Evolutionary conservation across 164 flowering plant species (phyloP).

Genomic region (Stephania cephalantha): DNA sequence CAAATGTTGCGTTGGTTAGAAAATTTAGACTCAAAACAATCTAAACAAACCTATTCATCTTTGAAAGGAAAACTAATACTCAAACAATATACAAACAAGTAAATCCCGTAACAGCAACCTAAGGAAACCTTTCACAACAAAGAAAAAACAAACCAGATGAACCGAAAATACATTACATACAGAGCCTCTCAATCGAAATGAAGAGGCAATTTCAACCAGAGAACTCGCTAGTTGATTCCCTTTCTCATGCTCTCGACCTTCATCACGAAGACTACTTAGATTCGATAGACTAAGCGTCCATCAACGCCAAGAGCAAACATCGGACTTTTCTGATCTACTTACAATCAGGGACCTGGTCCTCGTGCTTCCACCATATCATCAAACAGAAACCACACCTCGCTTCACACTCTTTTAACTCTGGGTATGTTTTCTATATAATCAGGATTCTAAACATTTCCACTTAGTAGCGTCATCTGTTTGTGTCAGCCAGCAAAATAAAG

Average conservation of each 20-base stretch:
- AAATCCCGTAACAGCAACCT: slow-evolving; percentile 7
- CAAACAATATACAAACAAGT: slow-evolving; percentile 30
- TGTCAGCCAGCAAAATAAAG: slow-evolving; percentile 45
- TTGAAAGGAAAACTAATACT: not conserved
- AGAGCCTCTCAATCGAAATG: slow-evolving; percentile 10
- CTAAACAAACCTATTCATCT: not conserved
- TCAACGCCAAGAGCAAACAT: not conserved
- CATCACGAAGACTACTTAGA: not conserved
- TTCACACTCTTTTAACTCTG: not conserved
- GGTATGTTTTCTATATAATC: not conserved
- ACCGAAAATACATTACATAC: slow-evolving; percentile 17
- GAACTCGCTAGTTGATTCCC: not conserved
- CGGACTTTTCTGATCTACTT: slow-evolving; percentile 5
- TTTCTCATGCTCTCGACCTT: not conserved
- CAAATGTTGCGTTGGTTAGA: not conserved
- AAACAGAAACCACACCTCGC: slow-evolving; percentile 18
- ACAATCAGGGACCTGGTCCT: slow-evolving; percentile 9
- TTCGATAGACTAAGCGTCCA: not conserved
- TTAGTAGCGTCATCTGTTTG: slow-evolving; percentile 33
- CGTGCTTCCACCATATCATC: slow-evolving; percentile 11
- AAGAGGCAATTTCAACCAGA: slow-evolving; percentile 10
- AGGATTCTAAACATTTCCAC: not conserved
- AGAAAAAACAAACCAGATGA: slow-evolving; percentile 15
- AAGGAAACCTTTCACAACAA: slow-evolving; percentile 11
- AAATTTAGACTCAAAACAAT: not conserved